Conservation (phyloP, 371 early-diverging fungal genomes). For the Lichtheimia corymbifera region DNA sequence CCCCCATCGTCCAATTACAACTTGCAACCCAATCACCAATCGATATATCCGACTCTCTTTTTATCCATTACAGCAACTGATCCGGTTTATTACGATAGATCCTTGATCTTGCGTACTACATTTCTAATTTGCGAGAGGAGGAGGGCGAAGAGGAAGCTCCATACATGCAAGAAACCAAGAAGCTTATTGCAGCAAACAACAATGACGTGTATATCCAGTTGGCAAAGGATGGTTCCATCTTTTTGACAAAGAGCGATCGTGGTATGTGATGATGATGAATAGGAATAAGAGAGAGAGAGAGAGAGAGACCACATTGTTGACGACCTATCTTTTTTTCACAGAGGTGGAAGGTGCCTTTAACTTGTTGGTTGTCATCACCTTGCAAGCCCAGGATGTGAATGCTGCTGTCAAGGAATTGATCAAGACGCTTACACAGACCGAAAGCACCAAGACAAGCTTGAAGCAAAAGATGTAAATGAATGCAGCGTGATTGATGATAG, state of each 20-base stretch:
- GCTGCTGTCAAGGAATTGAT: constrained; percentile 54
- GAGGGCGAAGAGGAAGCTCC: constrained; percentile 50
- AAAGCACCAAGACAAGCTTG: constrained; percentile 50
- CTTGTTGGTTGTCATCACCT: constrained; percentile 64
- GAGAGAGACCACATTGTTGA: not conserved
- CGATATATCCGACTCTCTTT: constrained; percentile 1
- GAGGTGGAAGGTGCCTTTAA: constrained; percentile 77
- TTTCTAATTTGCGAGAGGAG: constrained; percentile 60
- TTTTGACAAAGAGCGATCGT: constrained; percentile 63
- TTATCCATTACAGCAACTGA: not conserved
- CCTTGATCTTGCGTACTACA: constrained; percentile 58
- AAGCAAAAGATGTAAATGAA: constrained; percentile 66
- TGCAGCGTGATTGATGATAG: not conserved
- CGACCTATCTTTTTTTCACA: constrained; percentile 17
- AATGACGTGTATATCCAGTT: constrained; percentile 58
- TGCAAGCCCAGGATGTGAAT: constrained; percentile 34
- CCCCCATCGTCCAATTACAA: not conserved
- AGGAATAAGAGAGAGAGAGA: not conserved
- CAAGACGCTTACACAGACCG: constrained; percentile 52
- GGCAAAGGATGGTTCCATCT: constrained; percentile 58
- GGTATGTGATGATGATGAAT: constrained; percentile 33
- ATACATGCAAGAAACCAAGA: constrained; percentile 49
- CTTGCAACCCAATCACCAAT: not conserved
- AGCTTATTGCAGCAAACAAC: constrained; percentile 63
- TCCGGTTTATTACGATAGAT: constrained; percentile 31